These are phyloP conservation scores for Stagonosporopsis cucurbitacearum DNA, from an alignment of 2,329 filamentous ascomycete genomes.

Conservation along the genomic window DNA sequence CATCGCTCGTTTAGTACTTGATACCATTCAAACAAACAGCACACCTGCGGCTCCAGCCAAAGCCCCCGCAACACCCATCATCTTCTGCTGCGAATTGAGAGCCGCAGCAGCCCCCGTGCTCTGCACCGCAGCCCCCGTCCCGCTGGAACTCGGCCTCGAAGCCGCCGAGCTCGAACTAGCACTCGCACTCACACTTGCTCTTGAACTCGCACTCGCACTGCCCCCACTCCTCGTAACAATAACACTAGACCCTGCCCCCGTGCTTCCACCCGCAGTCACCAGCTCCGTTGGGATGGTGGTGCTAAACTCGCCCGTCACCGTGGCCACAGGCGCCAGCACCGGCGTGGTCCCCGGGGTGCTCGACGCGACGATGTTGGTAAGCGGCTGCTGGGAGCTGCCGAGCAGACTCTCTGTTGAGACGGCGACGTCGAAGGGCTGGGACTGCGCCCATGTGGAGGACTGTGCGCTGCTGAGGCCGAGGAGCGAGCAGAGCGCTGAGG, in stretches of 20 bases:
- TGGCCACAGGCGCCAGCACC: background rate
- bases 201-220: slow-evolving; percentile 4
- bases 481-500: slow-evolving; percentile 22
- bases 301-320: slow-evolving; percentile 3
- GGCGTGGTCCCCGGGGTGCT: slow-evolving; percentile 2
- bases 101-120: slow-evolving; percentile 17
- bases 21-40: slow-evolving; percentile 18
- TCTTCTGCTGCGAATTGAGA: slow-evolving; percentile 6
- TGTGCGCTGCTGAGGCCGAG: slow-evolving; percentile 19
- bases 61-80: slow-evolving; percentile 26
- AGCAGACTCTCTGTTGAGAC: slow-evolving; percentile 16
- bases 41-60: slow-evolving; percentile 29
- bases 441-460: slow-evolving; percentile 15
- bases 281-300: slow-evolving; percentile 7
- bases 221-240: background rate
- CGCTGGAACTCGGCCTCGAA: slow-evolving; percentile 2
- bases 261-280: background rate
- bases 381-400: slow-evolving; percentile 3
- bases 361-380: slow-evolving; percentile 7
- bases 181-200: slow-evolving; percentile 1
- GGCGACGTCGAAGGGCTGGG: slow-evolving; percentile 25
- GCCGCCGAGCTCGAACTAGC: slow-evolving; percentile 3
- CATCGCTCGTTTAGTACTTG: background rate
- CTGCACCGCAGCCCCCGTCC: background rate
- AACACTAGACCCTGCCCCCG: background rate